Percentiles rank a stretch among this genome's conserved stretches.
phyloP scores from a whole-genome alignment of 441 rosid genomes.

The Aleurites moluccanus region DNA sequence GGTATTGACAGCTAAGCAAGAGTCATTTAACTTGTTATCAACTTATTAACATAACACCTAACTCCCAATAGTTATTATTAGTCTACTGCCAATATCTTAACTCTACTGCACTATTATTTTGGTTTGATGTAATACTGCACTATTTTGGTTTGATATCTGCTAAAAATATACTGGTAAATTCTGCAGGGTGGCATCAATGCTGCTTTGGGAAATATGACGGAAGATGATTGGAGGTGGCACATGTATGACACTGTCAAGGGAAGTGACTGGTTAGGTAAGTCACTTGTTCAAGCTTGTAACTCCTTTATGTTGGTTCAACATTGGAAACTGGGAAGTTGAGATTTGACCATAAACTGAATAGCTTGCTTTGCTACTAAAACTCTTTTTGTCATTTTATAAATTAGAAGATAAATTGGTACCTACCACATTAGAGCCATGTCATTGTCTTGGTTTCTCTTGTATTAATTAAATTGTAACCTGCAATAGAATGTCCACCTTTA shows the following conservation, averaged over 20 bases:
- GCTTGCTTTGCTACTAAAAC: conserved; percentile 3
- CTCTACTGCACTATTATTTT: no score
- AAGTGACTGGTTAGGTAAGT: conserved; percentile 93
- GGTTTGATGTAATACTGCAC: not conserved
- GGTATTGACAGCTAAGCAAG: no score
- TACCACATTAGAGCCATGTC: not conserved
- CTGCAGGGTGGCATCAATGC: conserved; percentile 95
- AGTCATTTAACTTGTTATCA: no score
- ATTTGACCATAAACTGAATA: not conserved
- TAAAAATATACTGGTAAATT: conserved; percentile 12
- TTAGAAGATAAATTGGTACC: not conserved
- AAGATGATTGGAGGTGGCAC: conserved; percentile 99
- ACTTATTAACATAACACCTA: no score
- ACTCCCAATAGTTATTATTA: no score
- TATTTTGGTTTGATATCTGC: not conserved
- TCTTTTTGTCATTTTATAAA: not conserved
- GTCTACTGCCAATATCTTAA: no score
- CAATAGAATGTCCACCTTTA: not conserved
- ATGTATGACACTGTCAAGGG: conserved; percentile 99
- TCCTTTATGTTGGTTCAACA: not conserved
- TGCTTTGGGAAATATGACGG: conserved; percentile 92
- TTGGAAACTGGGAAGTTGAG: conserved; percentile 6
- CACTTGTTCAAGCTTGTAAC: conserved; percentile 5
- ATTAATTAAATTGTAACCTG: not conserved
- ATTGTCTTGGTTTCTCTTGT: not conserved